These are phyloP conservation scores for Penicillium sp. DNA, from an alignment of 2,329 filamentous ascomycete species.

Conservation along the genomic window DNA sequence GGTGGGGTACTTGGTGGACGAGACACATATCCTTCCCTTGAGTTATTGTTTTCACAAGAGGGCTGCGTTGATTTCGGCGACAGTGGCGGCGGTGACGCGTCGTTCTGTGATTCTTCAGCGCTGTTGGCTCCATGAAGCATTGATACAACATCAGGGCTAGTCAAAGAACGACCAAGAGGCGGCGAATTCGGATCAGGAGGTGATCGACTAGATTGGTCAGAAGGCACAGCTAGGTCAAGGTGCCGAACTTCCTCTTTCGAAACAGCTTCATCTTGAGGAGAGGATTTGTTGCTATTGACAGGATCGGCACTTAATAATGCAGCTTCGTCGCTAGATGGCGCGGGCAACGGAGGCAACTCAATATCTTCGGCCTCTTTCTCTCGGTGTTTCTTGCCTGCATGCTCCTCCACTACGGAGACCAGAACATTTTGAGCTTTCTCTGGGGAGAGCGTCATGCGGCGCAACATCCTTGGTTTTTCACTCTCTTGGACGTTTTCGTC, in stretches of 20 bases:
- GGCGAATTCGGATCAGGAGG: constrained; percentile 10
- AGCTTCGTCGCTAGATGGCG: constrained; percentile 23
- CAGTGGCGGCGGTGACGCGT: constrained; percentile 6
- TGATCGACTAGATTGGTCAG: constrained; percentile 25
- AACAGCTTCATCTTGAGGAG: constrained; percentile 25
- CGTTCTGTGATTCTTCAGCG: constrained; percentile 6
- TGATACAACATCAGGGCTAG: constrained; percentile 4
- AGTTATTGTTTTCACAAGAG: constrained; percentile 6
- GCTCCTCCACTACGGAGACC: constrained; percentile 65
- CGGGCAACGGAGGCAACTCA: constrained; percentile 13
- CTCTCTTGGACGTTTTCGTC: constrained; percentile 27
- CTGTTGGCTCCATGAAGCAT: constrained; percentile 5
- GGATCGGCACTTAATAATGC: constrained; percentile 15
- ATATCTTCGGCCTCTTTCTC: constrained; percentile 14
- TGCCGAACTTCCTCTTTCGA: constrained; percentile 59
- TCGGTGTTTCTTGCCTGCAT: constrained; percentile 45
- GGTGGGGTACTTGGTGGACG: constrained; percentile 24
- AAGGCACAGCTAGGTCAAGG: constrained; percentile 58
- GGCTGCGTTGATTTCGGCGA: background rate
- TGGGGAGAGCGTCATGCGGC: constrained; percentile 52
- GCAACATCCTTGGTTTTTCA: constrained; percentile 34
- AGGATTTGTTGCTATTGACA: constrained; percentile 14
- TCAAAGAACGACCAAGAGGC: constrained; percentile 8
- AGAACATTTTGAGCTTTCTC: constrained; percentile 66
- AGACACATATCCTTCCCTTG: constrained; percentile 14